Base-by-base conservation (phyloP, 1,139 yeast genomes). In the Yamadazyma jaroonii region DNA sequence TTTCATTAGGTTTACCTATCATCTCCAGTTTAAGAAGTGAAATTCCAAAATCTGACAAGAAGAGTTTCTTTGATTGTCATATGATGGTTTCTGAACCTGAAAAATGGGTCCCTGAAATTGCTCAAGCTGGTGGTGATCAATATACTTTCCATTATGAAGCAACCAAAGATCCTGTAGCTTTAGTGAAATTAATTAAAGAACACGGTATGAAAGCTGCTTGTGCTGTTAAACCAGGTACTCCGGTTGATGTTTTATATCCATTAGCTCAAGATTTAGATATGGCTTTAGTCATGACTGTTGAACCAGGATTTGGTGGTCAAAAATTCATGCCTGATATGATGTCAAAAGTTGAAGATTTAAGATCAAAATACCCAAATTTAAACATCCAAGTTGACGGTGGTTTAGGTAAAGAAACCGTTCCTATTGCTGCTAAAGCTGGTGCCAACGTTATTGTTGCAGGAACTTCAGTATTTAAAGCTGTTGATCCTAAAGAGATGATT, bases 361-460 rank as follows among this genome's bases (percentile, higher is more conserved):
- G 99, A 60, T 60, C 62, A 35, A 77, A 74, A 56, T 86, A 72
- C 62, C 97, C 97, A 12, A 59, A 81, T 25, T 69, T 90, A 59
- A 81, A 92, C 62, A 86, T 92, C 50, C 94, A 92, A 66, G 99
- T 92, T 25, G 99, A 92, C 59, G 99, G 99, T 45, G 99, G 99
- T 0, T 71, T 92, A 46, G 95, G 95, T 42, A 81, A 81, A 48
- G 89, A 79, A 35, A 92, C 95, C 6, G 80, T 88, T 38, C 84
- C 79, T 37, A 74, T 74, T 26, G 97, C 97, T 40, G 96, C 97
- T 15, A 73, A 74, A 41, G 97, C 97, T 9, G 97, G 97, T 40
- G 98, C 98, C 37, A 92, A 92, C 60, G 97, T 92, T 34, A 90
- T 94, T 57, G 99, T 92, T 38, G 97, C 98, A 2, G 99, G 99